Evolutionary conservation across 495 filamentous ascomycete species (phyloP).

Genomic region (Aspergillus haitiensis): DNA sequence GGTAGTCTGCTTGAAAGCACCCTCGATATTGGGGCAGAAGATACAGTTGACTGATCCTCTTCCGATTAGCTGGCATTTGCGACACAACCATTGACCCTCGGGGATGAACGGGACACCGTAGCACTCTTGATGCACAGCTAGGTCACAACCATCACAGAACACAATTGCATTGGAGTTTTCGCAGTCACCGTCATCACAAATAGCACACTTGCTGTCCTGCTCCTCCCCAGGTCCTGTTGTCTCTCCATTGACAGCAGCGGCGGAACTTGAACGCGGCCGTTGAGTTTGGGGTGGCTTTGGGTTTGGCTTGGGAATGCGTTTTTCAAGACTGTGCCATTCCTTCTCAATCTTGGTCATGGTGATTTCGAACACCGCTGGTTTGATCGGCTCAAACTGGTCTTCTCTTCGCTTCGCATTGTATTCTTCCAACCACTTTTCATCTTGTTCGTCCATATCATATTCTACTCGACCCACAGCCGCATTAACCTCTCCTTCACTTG

Average conservation of each 20-base stretch:
- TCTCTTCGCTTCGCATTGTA: slow-evolving; percentile 74
- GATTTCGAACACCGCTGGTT: slow-evolving; percentile 91
- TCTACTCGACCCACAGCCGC: slow-evolving; percentile 76
- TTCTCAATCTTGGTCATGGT: slow-evolving; percentile 99
- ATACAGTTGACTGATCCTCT: slow-evolving; percentile 93
- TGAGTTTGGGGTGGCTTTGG: slow-evolving; percentile 94
- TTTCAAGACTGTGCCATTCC: slow-evolving; percentile 95
- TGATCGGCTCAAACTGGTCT: slow-evolving; percentile 74
- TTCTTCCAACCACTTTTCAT: slow-evolving; percentile 90
- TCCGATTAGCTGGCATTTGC: slow-evolving; percentile 94
- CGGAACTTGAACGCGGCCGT: slow-evolving; percentile 84
- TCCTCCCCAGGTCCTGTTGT: slow-evolving; percentile 79
- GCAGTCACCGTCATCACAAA: slow-evolving; percentile 97
- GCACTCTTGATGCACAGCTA: slow-evolving; percentile 98
- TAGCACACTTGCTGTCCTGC: slow-evolving; percentile 95
- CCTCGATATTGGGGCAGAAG: slow-evolving; percentile 96
- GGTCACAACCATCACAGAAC: slow-evolving; percentile 97
- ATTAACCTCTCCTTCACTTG: slow-evolving; percentile 62
- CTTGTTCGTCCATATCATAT: slow-evolving; percentile 99
- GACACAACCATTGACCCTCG: slow-evolving; percentile 96
- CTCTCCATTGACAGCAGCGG: slow-evolving; percentile 89
- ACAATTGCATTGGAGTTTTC: slow-evolving; percentile 99
- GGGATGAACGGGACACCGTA: slow-evolving; percentile 99
- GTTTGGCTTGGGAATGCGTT: slow-evolving; percentile 91
- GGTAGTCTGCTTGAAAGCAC: slow-evolving; percentile 97